Base-by-base conservation (phyloP, 495 filamentous ascomycete species). In the Podospora didyma region DNA sequence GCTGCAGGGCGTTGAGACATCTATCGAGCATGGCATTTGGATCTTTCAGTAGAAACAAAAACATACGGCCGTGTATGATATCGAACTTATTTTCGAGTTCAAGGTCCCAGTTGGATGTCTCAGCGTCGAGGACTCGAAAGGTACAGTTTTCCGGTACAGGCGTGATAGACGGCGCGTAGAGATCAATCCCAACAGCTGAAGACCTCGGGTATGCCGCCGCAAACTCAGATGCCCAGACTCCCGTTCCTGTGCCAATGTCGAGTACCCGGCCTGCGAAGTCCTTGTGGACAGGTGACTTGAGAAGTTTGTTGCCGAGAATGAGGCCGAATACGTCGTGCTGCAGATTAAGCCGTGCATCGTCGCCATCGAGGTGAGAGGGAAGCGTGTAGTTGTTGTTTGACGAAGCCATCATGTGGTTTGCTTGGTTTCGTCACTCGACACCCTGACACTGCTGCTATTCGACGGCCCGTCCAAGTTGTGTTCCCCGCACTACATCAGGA, bases 111-210 rank as follows among this genome's bases (percentile, higher is more conserved):
- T 70, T 65, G 19, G 26, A 9, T 9, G 65, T 57, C 49, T 81
- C 80, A 57, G 74, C 72, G 54, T 85, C 79, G 49, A 82, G 79
- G 26, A 83, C 68, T 54, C 78, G 75, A 62, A 82, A 84, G 14
- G 63, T 54, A 12, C 76, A 67, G 57, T 80, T 81, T 3, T 72
- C 65, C 0, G 76, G 78, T 2, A 74, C 72, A 64, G 74, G 72
- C 0, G 78, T 73, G 22, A 54, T 17, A 16, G 22, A n/a, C 19
- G 41, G 52, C 0, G 77, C 73, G 9, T 76, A 83, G 31, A 89
- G 74, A 59, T 89, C 86, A 16, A 83, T 82, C 10, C 85, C 86
- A 34, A 82, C 65, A 17, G 87, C 74, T 17, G 78, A 69, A 12
- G 76, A 67, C 19, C 64, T 21, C 0, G 82, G 82, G 65, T 75